A percentile compares a stretch with the other conserved stretches of the same genome.
phyloP scores from a whole-genome alignment of 305 asterid species.

The Andrographis paniculata region DNA sequence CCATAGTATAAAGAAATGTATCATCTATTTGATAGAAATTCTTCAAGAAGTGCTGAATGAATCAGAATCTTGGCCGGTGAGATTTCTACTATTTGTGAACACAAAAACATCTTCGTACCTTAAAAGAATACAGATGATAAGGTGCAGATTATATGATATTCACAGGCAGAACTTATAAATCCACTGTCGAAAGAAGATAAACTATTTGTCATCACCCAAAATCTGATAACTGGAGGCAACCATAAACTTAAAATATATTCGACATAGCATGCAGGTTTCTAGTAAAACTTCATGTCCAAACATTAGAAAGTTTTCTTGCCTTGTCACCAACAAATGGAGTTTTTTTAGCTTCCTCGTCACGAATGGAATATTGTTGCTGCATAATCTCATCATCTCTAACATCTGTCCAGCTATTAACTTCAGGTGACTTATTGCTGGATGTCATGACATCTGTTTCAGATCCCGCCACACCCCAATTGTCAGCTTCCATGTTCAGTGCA shows the following conservation, averaged over 20 bases:
- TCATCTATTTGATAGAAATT: too few relatives aligned
- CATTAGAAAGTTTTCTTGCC: slow-evolving; percentile 34
- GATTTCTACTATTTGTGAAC: too few relatives aligned
- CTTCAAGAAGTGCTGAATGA: too few relatives aligned
- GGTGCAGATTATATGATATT: too few relatives aligned
- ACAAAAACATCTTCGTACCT: too few relatives aligned
- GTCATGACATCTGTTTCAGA: slow-evolving; percentile 25
- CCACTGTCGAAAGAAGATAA: too few relatives aligned
- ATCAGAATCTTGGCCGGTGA: too few relatives aligned
- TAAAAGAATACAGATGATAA: too few relatives aligned
- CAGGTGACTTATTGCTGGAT: slow-evolving; percentile 33
- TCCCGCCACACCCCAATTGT: slow-evolving; percentile 34
- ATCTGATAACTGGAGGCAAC: too few relatives aligned
- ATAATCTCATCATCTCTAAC: slow-evolving; percentile 67
- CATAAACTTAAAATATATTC: slow-evolving; percentile 1
- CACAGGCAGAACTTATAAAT: too few relatives aligned
- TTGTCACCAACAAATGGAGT: slow-evolving; percentile 75
- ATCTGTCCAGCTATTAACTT: slow-evolving; percentile 45
- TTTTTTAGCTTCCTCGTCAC: slow-evolving; percentile 60
- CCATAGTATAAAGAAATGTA: too few relatives aligned
- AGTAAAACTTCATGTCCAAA: slow-evolving; percentile 8
- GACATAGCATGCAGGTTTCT: slow-evolving; percentile 1
- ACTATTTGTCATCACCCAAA: too few relatives aligned
- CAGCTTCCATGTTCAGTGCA: slow-evolving; percentile 41
- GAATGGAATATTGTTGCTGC: slow-evolving; percentile 61